These are phyloP conservation scores for Croton setiger DNA, from an alignment of 441 rosid species.

Conservation along the genomic window DNA sequence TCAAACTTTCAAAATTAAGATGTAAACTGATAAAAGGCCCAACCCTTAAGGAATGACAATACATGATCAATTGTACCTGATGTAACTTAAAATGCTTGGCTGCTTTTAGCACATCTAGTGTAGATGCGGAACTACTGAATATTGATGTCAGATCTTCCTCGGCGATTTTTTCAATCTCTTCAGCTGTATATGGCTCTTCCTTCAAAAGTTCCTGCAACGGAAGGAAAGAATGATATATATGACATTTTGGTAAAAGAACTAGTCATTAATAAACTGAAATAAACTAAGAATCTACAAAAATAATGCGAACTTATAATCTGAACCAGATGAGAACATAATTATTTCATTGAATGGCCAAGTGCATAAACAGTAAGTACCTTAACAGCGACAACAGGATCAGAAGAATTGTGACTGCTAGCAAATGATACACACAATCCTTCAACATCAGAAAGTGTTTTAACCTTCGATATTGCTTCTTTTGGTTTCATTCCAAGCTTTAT, in stretches of 20 bases:
- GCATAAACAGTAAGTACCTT: slow-evolving; percentile 45
- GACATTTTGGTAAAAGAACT: neutral
- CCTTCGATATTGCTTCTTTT: slow-evolving; percentile 61
- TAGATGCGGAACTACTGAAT: slow-evolving; percentile 56
- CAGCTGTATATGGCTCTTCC: slow-evolving; percentile 71
- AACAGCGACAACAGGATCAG: slow-evolving; percentile 82
- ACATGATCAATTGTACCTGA: slow-evolving; percentile 45
- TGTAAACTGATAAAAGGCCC: too few species aligned
- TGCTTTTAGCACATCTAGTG: slow-evolving; percentile 75
- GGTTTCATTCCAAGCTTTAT: slow-evolving; percentile 83
- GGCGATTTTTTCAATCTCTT: slow-evolving; percentile 65
- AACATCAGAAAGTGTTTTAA: slow-evolving; percentile 88
- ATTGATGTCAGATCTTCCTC: slow-evolving; percentile 50
- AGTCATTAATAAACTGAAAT: too few species aligned
- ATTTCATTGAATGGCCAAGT: neutral
- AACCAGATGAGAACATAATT: neutral
- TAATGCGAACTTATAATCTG: too few species aligned
- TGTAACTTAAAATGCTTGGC: slow-evolving; percentile 77
- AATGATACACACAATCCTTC: slow-evolving; percentile 78
- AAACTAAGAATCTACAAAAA: too few species aligned
- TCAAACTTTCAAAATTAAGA: neutral
- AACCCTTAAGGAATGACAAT: too few species aligned
- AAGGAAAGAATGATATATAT: neutral
- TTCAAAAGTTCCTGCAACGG: slow-evolving; percentile 58
- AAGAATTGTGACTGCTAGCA: slow-evolving; percentile 47